These are phyloP conservation scores for Beverwykella pulmonaria DNA, from an alignment of 495 filamentous ascomycete species.

Conservation along the genomic window DNA sequence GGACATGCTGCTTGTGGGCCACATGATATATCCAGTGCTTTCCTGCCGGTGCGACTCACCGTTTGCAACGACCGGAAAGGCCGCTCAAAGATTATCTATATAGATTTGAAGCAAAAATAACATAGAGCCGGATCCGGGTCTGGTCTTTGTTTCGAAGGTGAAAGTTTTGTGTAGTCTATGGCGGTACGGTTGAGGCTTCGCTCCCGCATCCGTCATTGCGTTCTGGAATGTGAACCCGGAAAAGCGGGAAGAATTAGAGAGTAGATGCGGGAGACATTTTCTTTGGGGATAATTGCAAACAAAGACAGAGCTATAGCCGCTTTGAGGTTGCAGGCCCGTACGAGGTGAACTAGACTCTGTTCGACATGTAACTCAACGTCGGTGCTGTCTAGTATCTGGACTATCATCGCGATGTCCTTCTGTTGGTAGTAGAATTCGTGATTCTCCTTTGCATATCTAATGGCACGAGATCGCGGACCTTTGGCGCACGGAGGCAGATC, in stretches of 20 bases:
- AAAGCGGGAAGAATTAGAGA: no score
- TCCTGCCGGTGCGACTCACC: neutral
- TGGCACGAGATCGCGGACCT: neutral
- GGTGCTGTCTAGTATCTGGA: conserved; percentile 1
- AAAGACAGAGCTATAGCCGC: neutral
- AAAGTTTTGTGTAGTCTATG: neutral
- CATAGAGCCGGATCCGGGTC: conserved; percentile 6
- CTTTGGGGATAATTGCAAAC: neutral
- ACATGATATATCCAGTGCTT: conserved; percentile 14
- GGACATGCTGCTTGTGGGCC: conserved; percentile 12
- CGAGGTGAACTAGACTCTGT: no score
- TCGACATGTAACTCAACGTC: no score
- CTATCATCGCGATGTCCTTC: neutral
- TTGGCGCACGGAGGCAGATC: neutral
- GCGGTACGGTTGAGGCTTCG: neutral
- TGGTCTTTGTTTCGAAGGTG: conserved; percentile 16
- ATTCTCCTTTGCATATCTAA: conserved; percentile 7
- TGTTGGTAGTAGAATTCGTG: conserved; percentile 1
- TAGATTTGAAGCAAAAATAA: conserved; percentile 3
- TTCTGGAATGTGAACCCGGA: conserved; percentile 21
- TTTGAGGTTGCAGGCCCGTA: no score
- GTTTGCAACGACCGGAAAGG: conserved; percentile 19
- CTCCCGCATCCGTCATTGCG: conserved; percentile 11
- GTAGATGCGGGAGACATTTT: neutral
- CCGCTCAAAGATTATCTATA: neutral